Evolutionary conservation across 2,329 filamentous ascomycete genomes (phyloP).

Genomic region (Xylariaceae sp.): DNA sequence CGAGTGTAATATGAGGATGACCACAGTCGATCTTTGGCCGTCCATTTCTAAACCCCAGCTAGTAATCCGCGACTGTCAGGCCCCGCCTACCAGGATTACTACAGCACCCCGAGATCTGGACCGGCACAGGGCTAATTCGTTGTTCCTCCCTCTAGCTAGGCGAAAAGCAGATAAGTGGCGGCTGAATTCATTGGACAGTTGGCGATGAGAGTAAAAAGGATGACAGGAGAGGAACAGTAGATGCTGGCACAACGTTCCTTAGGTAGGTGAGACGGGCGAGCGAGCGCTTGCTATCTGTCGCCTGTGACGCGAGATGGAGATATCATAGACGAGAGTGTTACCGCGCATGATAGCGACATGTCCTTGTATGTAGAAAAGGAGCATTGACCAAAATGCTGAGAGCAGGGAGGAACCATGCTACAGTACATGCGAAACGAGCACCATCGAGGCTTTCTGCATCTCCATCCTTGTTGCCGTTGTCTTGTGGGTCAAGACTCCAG

Average conservation of each 20-base stretch:
- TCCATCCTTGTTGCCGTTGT: too few relatives aligned
- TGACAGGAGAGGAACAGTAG: neutral
- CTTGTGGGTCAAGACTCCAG: too few relatives aligned
- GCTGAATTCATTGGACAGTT: neutral
- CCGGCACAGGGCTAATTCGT: conserved; percentile 5
- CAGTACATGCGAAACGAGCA: too few relatives aligned
- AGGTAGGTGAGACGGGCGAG: neutral
- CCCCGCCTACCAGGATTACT: conserved; percentile 6
- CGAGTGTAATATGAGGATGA: conserved; percentile 6
- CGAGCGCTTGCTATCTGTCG: too few relatives aligned
- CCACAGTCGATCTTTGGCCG: neutral
- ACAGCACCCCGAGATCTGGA: conserved; percentile 8
- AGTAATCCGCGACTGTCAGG: conserved; percentile 14
- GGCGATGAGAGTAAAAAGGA: neutral
- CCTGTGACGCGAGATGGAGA: too few relatives aligned
- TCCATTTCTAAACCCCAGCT: conserved; percentile 2
- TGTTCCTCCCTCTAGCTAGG: conserved; percentile 8
- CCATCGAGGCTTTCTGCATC: too few relatives aligned
- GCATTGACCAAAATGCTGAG: too few relatives aligned
- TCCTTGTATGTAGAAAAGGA: too few relatives aligned
- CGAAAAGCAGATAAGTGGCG: conserved; percentile 11
- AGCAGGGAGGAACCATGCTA: too few relatives aligned
- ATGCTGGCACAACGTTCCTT: neutral
- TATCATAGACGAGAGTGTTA: too few relatives aligned
- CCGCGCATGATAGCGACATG: too few relatives aligned